phyloP scores from a whole-genome alignment of 257 asterid species.

The Primulina tabacum region DNA sequence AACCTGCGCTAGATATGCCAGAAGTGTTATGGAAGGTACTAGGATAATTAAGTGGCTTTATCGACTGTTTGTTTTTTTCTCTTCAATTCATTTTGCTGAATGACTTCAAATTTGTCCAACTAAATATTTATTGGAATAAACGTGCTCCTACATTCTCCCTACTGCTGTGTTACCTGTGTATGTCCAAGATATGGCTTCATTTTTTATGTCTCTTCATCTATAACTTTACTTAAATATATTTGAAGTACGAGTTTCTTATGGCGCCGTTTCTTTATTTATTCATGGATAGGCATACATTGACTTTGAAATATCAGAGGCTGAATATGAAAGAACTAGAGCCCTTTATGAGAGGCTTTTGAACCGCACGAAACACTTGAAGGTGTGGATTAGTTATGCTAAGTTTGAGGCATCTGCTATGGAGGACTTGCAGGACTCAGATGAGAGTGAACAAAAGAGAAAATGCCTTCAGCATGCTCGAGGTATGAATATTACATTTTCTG shows the following conservation, averaged over 20 bases:
- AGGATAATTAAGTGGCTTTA: background rate
- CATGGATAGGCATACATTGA: constrained; percentile 81
- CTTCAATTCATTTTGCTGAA: constrained; percentile 8
- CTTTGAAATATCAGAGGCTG: constrained; percentile 87
- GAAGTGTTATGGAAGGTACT: constrained; percentile 92
- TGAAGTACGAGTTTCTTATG: background rate
- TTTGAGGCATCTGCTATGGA: constrained; percentile 75
- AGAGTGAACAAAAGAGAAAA: constrained; percentile 41
- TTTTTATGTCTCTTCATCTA: background rate
- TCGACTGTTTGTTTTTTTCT: background rate
- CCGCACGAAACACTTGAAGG: constrained; percentile 93
- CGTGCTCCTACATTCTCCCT: background rate
- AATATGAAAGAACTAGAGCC: constrained; percentile 75
- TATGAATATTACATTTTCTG: constrained; percentile 28
- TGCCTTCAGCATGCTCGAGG: constrained; percentile 83
- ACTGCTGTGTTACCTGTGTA: constrained; percentile 6
- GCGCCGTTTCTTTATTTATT: constrained; percentile 17
- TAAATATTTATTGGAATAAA: background rate
- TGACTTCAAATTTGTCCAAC: background rate
- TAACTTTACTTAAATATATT: background rate
- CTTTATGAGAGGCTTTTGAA: constrained; percentile 85
- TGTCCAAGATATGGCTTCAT: constrained; percentile 16
- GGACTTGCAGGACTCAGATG: constrained; percentile 40
- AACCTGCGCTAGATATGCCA: constrained; percentile 95
- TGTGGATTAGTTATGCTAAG: constrained; percentile 96